Evolutionary conservation across 805 yeast genomes (phyloP).

Genomic region (Candida patagonica): DNA sequence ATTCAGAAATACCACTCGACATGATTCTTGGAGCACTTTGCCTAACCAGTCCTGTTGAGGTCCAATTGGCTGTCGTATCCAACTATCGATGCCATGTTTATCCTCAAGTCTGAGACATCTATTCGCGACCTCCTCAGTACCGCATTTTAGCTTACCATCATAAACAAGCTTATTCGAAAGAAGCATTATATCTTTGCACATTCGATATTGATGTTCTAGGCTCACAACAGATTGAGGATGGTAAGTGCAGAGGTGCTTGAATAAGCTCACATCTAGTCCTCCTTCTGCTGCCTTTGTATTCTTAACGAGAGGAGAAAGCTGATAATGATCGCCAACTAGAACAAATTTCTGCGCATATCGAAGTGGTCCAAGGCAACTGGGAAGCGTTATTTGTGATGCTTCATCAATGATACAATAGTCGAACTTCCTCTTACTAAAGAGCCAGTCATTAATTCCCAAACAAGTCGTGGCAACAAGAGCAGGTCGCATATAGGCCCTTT

Average conservation of each 20-base stretch:
- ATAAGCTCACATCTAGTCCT: slow-evolving; percentile 68
- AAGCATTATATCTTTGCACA: slow-evolving; percentile 83
- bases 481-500: slow-evolving; percentile 41
- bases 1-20: slow-evolving; percentile 60
- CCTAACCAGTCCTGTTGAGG: slow-evolving; percentile 44
- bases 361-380: slow-evolving; percentile 83
- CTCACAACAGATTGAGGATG: slow-evolving; percentile 73
- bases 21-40: slow-evolving; percentile 41
- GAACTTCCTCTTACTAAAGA: slow-evolving; percentile 51
- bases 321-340: slow-evolving; percentile 94
- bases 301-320: slow-evolving; percentile 79
- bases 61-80: slow-evolving; percentile 3
- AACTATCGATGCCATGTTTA: slow-evolving; percentile 16
- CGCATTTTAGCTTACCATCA: slow-evolving; percentile 68
- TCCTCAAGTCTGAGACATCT: slow-evolving; percentile 46
- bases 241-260: slow-evolving; percentile 59
- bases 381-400: slow-evolving; percentile 92
- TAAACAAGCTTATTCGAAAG: slow-evolving; percentile 75
- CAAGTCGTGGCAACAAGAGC: slow-evolving; percentile 85
- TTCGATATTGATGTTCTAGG: slow-evolving; percentile 76
- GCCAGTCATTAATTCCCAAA: slow-evolving; percentile 58
- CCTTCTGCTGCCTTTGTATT: slow-evolving; percentile 53
- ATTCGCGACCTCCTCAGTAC: slow-evolving; percentile 51
- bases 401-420: slow-evolving; percentile 95
- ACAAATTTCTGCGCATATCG: slow-evolving; percentile 69